phyloP scores from a whole-genome alignment of 1,284 basidiomycete species.

The Ustilago tritici region DNA sequence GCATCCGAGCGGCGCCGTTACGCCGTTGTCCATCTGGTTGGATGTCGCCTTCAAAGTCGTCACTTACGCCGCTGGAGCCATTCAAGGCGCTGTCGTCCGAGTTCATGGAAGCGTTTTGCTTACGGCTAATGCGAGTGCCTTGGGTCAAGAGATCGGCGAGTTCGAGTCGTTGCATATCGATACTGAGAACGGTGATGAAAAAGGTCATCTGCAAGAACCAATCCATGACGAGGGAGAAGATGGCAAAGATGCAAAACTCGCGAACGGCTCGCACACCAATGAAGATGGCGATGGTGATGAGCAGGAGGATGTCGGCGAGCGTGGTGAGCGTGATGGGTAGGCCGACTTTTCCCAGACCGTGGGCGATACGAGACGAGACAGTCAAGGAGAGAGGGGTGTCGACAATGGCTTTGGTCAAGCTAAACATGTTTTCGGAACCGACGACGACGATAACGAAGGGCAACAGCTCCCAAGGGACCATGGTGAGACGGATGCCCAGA shows the following conservation, averaged over 20 bases:
- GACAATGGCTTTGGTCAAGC: conserved; percentile 87
- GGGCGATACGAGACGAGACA: conserved; percentile 90
- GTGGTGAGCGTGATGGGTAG: conserved; percentile 92
- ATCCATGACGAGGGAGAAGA: conserved; percentile 92
- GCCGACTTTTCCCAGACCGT: conserved; percentile 86
- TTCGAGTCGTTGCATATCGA: conserved; percentile 89
- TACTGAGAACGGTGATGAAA: conserved; percentile 87
- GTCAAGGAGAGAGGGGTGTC: conserved; percentile 88
- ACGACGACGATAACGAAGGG: conserved; percentile 95
- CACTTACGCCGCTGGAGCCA: conserved; percentile 11
- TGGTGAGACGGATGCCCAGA: conserved; percentile 83
- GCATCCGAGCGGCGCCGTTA: conserved; percentile 2
- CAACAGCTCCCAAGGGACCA: conserved; percentile 87
- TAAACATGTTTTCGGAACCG: conserved; percentile 97
- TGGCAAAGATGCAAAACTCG: conserved; percentile 93
- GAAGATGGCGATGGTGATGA: conserved; percentile 82
- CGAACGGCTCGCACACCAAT: conserved; percentile 82
- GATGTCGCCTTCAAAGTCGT: conserved; percentile 14
- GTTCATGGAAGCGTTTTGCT: conserved; percentile 15
- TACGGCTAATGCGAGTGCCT: conserved; percentile 42
- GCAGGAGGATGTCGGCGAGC: conserved; percentile 84
- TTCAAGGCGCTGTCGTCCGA: conserved; percentile 20
- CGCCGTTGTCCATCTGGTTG: conserved; percentile 16
- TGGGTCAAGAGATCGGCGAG: conserved; percentile 61
- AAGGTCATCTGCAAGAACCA: conserved; percentile 95